Base-by-base conservation (phyloP, 805 yeast species). In the Candida tammaniensis region DNA sequence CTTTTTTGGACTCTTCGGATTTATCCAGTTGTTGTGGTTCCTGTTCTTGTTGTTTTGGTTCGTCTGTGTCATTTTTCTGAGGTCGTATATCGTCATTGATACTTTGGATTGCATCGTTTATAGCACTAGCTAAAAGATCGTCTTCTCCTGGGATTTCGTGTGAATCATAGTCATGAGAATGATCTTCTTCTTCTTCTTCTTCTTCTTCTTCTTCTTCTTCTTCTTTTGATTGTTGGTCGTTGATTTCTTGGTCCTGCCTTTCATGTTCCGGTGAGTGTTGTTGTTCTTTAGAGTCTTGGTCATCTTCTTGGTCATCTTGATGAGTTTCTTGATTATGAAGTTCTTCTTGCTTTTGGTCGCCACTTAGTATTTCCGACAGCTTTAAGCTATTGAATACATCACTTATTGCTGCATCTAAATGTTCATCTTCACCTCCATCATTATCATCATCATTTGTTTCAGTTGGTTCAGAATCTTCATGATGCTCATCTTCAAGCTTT, bases 321-420 rank as follows among this genome's bases (percentile, higher is more conserved):
- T 13, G 17, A 10, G 30, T 15, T 13, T 18, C 13, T 12, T 20
- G 24, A 10, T 4, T 13, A 5, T 13, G 17, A 4, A 7, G 14
- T 12, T 29, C 18, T 4, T 30, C 26, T 21, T 7, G 7, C 7
- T 9, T 7, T 7, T 30, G 17, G 11, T 30, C 33, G 11, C 11
- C 17, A 3, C 9, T 15, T 20, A 12, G 20, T 17, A 23, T 24
- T 5, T n/a, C 25, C 21, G 14, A 18, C 22, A 30, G 32, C 21
- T 33, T 17, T n/a, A 43, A 25, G 21, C 43, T 36, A 26, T 45
- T 50, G 35, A 57, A 57, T 1, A 62, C 64, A 37, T 57, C 57
- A 9, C 44, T 35, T 7, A 58, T 57, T n/a, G 53, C 61, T 36
- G 40, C 54, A 26, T 57, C 60, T 44, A 57, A 48, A 24, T 35